Base-by-base conservation (phyloP, 176 grass and related monocot genomes). In the Bolboschoenus planiculmis region DNA sequence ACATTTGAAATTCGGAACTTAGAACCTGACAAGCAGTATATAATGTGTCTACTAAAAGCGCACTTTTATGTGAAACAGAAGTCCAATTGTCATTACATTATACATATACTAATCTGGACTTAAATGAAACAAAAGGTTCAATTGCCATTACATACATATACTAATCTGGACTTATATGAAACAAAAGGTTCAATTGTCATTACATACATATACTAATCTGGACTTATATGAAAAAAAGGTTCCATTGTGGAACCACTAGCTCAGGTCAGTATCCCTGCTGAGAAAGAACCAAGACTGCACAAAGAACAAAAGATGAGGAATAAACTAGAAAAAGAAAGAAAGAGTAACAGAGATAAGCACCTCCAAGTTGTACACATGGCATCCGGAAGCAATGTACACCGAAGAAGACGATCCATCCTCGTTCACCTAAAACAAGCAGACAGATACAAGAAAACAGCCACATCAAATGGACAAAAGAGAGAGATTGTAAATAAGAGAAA, bases 321-420 rank as follows among this genome's bases (percentile, higher is more conserved):
- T 34, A 30, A 27, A 82, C 23, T 5, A 4, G 30, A 64, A 24
- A 29, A 58, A 81, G 14, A 35, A 0, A 46, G 31, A 57, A 15
- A 44, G 39, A 26, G 18, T 10, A 2, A 27, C 31, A 73, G 50
- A n/a, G 20, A 24, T 2, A 37, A 10, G 48, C 56, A 95, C 92
- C 92, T 95, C 92, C 26, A 98, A 84, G 84, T 88, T 93, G 86
- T 98, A 98, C 57, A 95, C 87, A 59, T 79, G 79, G 83, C 87
- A 91, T 16, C 90, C 92, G 20, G 92, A 98, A 71, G 92, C 92
- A 78, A 98, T 53, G 85, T 95, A 95, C 9, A 85, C 87, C 16
- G 86, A 93, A 87, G 90, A 98, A 78, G 89, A 88, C 23, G 80
- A 87, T 14, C 67, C 87, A 20, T 50, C 84, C 15, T 76, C 86